Base-by-base conservation (phyloP, 2,329 filamentous ascomycete species). In the Aspergillus floridensis region DNA sequence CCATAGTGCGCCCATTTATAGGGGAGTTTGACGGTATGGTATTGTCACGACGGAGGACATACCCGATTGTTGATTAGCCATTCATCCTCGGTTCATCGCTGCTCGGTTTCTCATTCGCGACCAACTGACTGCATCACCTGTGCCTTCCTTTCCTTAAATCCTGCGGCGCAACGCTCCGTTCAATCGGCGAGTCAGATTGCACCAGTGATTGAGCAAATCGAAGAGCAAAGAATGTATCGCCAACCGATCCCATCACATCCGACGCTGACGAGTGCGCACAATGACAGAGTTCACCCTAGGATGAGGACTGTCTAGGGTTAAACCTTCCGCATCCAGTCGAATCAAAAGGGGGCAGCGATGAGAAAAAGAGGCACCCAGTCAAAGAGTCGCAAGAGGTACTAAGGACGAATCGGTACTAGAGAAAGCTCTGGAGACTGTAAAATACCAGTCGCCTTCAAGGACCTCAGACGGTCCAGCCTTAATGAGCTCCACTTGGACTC, bases 401-500 rank as follows among this genome's bases (percentile, higher is more conserved):
- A 44, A 44, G 16, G 38, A 44, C 38, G 38, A 44, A 44, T 44
- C 16, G 19, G 38, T 44, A 4, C 38, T 44, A 26, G 22, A 35
- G 19, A 12, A 46, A 31, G 51, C 41, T 38, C 57, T 32, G 26
- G 19, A 24, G 59, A 26, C n/a, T 49, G 49, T 49, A 32, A 21
- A 8, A 49, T 32, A 35, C 19, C 44, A 50, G 31, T 48, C 53
- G 48, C 51, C 51, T 58, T 49, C 59, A 52, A 56, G 58, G 57
- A 51, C 49, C 51, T 55, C 31, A 24, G 44, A 49, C 56, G 56
- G 60, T 59, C 65, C 64, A 65, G 66, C 61, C 60, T 67, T 67
- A 66, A 65, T 64, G 35, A 50, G 61, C 46, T 57, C 66, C 64
- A 66, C 65, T 55, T 63, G 47, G 64, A 53, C 59, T 59, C 63